A percentile compares a stretch with the other conserved stretches of the same genome.
Conservation (phyloP, 2,329 filamentous ascomycete genomes). For the Sphaerulina musiva region DNA sequence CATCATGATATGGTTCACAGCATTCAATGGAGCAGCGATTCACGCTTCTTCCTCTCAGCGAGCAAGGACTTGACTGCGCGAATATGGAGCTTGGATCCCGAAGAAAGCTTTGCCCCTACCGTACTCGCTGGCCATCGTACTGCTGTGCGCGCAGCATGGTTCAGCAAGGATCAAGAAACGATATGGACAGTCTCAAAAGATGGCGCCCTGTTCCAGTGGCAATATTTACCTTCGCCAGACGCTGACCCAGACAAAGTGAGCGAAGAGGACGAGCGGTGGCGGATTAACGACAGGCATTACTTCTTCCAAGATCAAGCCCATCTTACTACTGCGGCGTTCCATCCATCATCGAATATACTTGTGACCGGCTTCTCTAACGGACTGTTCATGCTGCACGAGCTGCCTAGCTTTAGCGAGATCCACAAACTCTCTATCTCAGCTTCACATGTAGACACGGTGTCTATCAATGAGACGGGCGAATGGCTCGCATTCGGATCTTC, state of each 20-base stretch:
- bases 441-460: conserved; percentile 90
- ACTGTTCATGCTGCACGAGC: conserved; percentile 86
- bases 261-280: conserved; percentile 71
- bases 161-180: conserved; percentile 86
- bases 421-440: conserved; percentile 92
- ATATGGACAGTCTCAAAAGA: conserved; percentile 97
- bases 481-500: conserved; percentile 97
- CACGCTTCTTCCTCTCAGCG: conserved; percentile 85
- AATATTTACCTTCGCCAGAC: conserved; percentile 59
- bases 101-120: conserved; percentile 83
- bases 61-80: conserved; percentile 87
- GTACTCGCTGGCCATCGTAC: conserved; percentile 87
- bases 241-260: conserved; percentile 47
- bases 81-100: conserved; percentile 87
- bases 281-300: conserved; percentile 83
- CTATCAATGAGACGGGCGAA: conserved; percentile 88
- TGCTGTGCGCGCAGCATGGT: conserved; percentile 89
- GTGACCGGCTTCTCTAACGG: conserved; percentile 95
- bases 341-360: conserved; percentile 79
- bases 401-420: conserved; percentile 92
- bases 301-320: conserved; percentile 88
- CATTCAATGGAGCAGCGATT: conserved; percentile 94
- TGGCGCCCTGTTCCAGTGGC: conserved; percentile 92
- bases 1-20: conserved; percentile 83
- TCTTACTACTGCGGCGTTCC: conserved; percentile 84